Evolutionary conservation across 1,284 basidiomycete species (phyloP), one percentile per base, ranked within the genome.

Genomic region (Dichomitus squalens): DNA sequence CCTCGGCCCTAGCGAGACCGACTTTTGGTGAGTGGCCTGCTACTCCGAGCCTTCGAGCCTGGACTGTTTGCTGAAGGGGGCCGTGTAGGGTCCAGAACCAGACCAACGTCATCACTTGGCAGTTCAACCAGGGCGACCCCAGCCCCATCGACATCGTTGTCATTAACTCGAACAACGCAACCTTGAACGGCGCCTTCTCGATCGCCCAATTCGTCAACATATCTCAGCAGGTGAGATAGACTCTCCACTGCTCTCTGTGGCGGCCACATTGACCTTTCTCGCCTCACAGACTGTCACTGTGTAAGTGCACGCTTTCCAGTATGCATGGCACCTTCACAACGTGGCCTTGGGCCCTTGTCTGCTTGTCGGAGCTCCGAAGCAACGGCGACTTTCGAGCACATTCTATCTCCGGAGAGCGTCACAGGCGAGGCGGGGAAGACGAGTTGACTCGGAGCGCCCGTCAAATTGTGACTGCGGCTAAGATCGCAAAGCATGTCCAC

Each of bases 31-130:
- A 23, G 70, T 55, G 0, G 23, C 7, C 4, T 14, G 23, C 29
- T 20, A 48, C 14, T 9, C n/a, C 29, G 38, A n/a, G 11, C 29
- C 29, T 20, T 6, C 25, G 27, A 2, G n/a, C n/a, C 20, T 14
- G 8, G 4, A 1, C 18, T 14, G n/a, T 20, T n/a, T 21, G 16
- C 39, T 21, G n/a, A 23, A 49, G 52, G 21, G 44, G 7, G 8
- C 20, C 11, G 29, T 18, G 36, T 46, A 77, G 75, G 75, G 75
- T 77, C 27, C 72, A 74, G 59, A 65, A 71, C 64, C 61, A 66
- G 16, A 73, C 66, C 58, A 77, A 77, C 61, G 63, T 55, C 25
- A 77, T 77, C 53, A 66, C 59, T 47, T 77, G 76, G 76, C 54
- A 64, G 23, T 75, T 68, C 63, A 63, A 20, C 39, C 1, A 54